Evolutionary conservation across 2,329 filamentous ascomycete genomes (phyloP), one percentile per base, ranked within the genome.

Genomic region (Pseudogymnoascus sp.): DNA sequence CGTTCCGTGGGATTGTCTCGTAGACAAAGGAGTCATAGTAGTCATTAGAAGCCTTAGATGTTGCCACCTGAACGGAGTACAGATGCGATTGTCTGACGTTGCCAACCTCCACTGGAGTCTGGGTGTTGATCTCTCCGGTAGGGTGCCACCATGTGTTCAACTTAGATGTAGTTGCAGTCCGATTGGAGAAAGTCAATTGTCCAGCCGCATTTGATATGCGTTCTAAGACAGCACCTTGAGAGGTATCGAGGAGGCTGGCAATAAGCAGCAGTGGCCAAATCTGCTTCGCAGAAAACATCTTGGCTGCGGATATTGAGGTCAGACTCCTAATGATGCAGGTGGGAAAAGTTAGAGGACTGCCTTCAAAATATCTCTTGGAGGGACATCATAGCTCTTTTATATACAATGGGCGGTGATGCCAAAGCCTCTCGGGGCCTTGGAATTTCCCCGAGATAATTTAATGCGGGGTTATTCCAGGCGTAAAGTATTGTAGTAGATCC

Each of bases 1-100:
- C 74, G 64, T 74, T 76, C 12, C 74, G 66, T 0, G 74, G 74
- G 34, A 76, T 75, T 34, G 69, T 64, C 65, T 76, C 73, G 62
- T 76, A 75, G 8, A 73, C 73, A 60, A 76, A 76, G 1, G 74
- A 75, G 60, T 73, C 67, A 56, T 69, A 68, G 76, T 63, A 70
- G 12, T 53, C 40, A 14, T 38, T 50, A 18, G 42, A 21, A 28
- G 46, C 40, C 11, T 34, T 40, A n/a, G 53, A 61, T 38, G 62
- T 61, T 59, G 62, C 63, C 5, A 70, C 67, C 62, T 70, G 64
- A 23, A 70, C 64, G 14, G 44, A 60, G 53, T 70, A 70, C 21
- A 63, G 61, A 56, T 66, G 68, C 11, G 69, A 70, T 62, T 70
- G 69, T 14, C 69, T 68, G 6, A 70, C 69, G 46, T 68, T 70